phyloP scores from a whole-genome alignment of 2,329 filamentous ascomycete genomes.

The Stachybotrys elegans region DNA sequence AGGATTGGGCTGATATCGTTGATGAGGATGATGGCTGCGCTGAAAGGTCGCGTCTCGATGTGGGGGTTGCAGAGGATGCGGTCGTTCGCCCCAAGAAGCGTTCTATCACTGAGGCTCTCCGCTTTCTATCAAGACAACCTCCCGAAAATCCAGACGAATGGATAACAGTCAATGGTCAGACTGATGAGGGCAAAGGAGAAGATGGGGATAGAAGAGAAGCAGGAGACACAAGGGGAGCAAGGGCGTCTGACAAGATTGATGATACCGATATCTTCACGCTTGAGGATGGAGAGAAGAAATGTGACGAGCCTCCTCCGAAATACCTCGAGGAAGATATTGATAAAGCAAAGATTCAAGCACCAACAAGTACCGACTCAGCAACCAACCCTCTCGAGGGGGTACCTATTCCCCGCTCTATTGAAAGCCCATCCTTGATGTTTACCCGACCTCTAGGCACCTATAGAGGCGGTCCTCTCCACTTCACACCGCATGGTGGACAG shows the following conservation, averaged over 20 bases:
- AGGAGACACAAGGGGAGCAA: neutral
- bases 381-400: neutral
- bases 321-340: conserved; percentile 1
- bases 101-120: conserved; percentile 1
- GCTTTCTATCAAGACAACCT: neutral
- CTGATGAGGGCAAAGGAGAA: neutral
- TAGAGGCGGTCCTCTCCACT: neutral
- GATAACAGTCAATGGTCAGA: neutral
- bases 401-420: neutral
- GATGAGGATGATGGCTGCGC: neutral
- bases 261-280: conserved; percentile 1
- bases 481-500: neutral
- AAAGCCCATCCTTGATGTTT: neutral
- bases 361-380: neutral
- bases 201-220: neutral
- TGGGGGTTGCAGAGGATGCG: neutral
- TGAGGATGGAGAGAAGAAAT: conserved; percentile 1
- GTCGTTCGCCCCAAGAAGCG: neutral
- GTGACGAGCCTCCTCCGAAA: neutral
- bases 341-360: neutral
- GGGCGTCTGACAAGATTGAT: neutral
- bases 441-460: neutral
- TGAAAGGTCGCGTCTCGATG: neutral
- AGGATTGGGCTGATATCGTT: neutral
- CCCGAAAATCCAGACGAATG: conserved; percentile 1